Evolutionary conservation across 1,284 basidiomycete genomes (phyloP), one percentile per base, ranked within the genome.

Genomic region (Hemileia vastatrix): DNA sequence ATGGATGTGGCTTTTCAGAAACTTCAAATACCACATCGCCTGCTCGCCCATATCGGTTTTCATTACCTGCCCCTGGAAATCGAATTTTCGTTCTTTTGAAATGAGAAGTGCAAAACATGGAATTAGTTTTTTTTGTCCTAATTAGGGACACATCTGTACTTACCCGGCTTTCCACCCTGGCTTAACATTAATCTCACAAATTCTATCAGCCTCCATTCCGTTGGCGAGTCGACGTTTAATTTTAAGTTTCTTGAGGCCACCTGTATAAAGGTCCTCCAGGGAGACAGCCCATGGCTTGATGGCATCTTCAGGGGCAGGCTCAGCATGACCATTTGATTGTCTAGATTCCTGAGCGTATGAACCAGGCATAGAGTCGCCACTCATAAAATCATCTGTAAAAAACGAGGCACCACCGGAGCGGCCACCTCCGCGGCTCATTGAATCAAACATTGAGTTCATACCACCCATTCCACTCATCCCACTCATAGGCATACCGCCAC

Each of bases 201-300:
- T 85, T 77, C 93, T 95, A 67, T 94, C 90, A 76, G 95, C 91
- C 11, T 83, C 85, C 11, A 79, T 77, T 1, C 93, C 91, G 62
- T 82, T 81, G 24, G 85, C 77, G 59, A 87, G 77, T 68, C 83
- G 83, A 57, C 92, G 84, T 2, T 86, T 85, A 64, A 98, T 84
- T 77, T 92, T 94, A 64, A 98, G 83, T 68, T 85, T 88, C 77
- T 97, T 98, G 27, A 85, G 86, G 1, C 86, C 81, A 32, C 95
- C 95, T 51, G 80, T 81, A 78, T 90, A 94, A n/a, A 98, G 82
- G 54, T 98, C 94, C 71, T 91, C 85, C 4, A 98, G 81, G 0
- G 91, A 83, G 31, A 95, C 80, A 66, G 89, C 89, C 64, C 97
- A 83, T 0, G 90, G 90, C 64, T 86, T 86, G 24, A 82, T 84